Evolutionary conservation across 2,329 filamentous ascomycete species (phyloP), one percentile per base, ranked within the genome.

Genomic region (Cladosporium cucumerinum): DNA sequence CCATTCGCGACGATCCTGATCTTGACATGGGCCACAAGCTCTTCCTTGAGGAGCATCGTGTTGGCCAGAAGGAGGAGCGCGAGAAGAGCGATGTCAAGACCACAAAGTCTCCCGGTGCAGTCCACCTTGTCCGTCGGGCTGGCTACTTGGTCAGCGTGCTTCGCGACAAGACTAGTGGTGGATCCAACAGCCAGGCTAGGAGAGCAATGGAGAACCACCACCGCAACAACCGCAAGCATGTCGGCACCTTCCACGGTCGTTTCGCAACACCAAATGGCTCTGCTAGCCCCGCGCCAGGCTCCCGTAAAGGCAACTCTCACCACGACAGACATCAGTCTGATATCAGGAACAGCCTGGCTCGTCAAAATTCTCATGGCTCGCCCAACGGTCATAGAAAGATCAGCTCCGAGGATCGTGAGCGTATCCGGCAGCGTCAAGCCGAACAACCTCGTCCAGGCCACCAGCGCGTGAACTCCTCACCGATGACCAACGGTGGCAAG

Each of bases 71-170:
- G 76, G 93, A 95, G 72, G 93, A 97, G 77, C 89, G 95, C 39
- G 90, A 84, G 73, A 92, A 92, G 72, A 86, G 82, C 18, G 89
- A 91, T 25, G 80, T 86, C 68, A 87, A 87, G 72, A 83, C 84
- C 21, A 91, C 91, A 39, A 96, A 96, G 73, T 96, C 94, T 2
- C 95, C 95, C 4, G 95, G 95, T n/a, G 94, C 95, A 25, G 95
- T 99, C 30, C 95, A 99, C 75, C 87, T 99, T 52, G 94, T 98
- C 62, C 92, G 95, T 57, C 90, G 95, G 66, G 91, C 94, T 11
- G 95, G 98, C 74, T 99, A 99, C 74, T 85, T 99, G 16, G 84
- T 99, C 48, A 97, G 93, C n/a, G 93, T 99, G 1, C 82, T 99
- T 66, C 92, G 94, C 74, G 92, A 96, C 73, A 92, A 96, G 77